phyloP scores from a whole-genome alignment of 352 stramenopile species.

The Globisporangium nagaii region DNA sequence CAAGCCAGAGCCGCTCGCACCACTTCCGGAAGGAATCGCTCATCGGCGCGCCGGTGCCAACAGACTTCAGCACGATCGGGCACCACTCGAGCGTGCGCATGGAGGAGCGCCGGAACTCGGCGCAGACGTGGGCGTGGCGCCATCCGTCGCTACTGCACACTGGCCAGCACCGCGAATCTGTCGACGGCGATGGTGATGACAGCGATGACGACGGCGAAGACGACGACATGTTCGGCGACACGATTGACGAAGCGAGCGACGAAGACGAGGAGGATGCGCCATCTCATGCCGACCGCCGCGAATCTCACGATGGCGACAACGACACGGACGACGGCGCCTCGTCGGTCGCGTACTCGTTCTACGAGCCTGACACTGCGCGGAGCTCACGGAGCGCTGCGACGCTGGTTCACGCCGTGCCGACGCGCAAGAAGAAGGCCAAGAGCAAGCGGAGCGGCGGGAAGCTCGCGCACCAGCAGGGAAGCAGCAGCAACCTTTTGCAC shows the following conservation, averaged over 20 bases:
- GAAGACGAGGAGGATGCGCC: slow-evolving; percentile 12
- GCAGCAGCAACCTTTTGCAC: slow-evolving; percentile 16
- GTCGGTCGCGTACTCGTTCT: background rate
- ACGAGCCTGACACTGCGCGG: slow-evolving; percentile 4
- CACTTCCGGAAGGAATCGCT: slow-evolving; percentile 23
- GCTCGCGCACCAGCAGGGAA: slow-evolving; percentile 9
- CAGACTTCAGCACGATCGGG: slow-evolving; percentile 27
- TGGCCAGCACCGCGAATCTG: too few species aligned
- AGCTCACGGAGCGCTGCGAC: slow-evolving; percentile 20
- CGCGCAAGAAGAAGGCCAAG: slow-evolving; percentile 9
- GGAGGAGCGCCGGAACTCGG: slow-evolving; percentile 34
- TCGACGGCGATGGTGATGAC: background rate
- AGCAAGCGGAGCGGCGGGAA: slow-evolving; percentile 18
- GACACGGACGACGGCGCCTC: slow-evolving; percentile 6
- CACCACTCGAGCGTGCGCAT: slow-evolving; percentile 49
- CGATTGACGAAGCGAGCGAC: slow-evolving; percentile 14
- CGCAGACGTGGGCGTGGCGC: slow-evolving; percentile 56
- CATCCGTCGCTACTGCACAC: background rate
- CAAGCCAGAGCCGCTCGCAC: slow-evolving; percentile 2
- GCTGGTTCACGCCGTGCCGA: background rate
- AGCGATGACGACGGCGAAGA: slow-evolving; percentile 5
- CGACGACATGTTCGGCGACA: slow-evolving; percentile 11
- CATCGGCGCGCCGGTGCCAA: slow-evolving; percentile 27
- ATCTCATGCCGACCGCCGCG: slow-evolving; percentile 11
- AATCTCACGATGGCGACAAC: slow-evolving; percentile 1